These are phyloP conservation scores for Lavandula angustifolia DNA, from an alignment of 257 asterid genomes.

Conservation along the genomic window DNA sequence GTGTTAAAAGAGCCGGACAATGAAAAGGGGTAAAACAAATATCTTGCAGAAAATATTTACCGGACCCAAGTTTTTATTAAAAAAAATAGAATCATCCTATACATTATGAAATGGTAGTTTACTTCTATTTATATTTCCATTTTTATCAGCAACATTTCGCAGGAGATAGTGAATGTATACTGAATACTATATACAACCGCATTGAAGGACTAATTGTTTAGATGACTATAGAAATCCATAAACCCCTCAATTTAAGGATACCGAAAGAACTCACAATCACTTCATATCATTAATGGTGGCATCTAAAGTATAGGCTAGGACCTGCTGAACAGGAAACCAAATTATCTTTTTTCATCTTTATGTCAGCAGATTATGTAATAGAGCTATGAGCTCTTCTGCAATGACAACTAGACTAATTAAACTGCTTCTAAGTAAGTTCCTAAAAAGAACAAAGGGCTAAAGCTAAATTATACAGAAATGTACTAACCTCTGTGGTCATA, in stretches of 20 bases:
- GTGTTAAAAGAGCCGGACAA: neutral
- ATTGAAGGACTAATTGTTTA: too few species aligned
- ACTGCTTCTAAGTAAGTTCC: neutral
- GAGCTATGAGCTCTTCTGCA: constrained; percentile 3
- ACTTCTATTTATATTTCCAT: constrained; percentile 9
- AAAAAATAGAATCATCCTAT: neutral
- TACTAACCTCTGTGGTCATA: constrained; percentile 56
- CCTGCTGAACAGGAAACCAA: constrained; percentile 1
- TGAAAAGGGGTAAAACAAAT: neutral
- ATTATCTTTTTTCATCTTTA: constrained; percentile 3
- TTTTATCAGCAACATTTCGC: neutral
- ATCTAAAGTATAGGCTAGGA: neutral
- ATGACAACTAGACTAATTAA: neutral
- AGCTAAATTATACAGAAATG: constrained; percentile 23
- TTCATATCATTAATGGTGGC: neutral
- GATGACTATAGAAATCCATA: neutral
- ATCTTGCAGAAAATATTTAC: constrained; percentile 3
- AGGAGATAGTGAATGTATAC: too few species aligned
- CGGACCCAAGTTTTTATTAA: neutral
- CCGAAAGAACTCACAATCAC: too few species aligned
- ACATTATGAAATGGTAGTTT: neutral
- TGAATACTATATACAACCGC: too few species aligned
- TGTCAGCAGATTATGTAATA: neutral
- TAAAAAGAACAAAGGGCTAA: neutral
- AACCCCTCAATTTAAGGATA: neutral